phyloP scores from a whole-genome alignment of 2,329 filamentous ascomycete genomes.

The Fusarium falciforme region DNA sequence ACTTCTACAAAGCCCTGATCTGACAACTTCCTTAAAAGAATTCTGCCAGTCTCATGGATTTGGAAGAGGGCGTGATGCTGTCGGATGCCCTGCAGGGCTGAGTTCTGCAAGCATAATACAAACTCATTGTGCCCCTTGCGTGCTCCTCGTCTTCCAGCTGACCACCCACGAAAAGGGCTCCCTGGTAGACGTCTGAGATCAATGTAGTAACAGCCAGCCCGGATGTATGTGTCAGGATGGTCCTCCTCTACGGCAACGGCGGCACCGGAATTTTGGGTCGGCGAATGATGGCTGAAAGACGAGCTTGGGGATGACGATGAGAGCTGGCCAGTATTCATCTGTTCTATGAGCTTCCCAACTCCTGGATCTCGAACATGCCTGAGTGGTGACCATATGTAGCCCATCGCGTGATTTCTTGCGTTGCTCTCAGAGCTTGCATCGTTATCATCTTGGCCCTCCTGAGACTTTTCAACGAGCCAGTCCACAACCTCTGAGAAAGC shows the following conservation, averaged over 20 bases:
- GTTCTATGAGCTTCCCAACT: neutral
- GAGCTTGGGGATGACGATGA: neutral
- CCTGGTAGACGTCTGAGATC: neutral
- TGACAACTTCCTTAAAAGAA: neutral
- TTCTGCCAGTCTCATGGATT: neutral
- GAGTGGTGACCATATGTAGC: neutral
- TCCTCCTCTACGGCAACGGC: neutral
- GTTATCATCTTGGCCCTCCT: neutral
- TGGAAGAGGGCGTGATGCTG: neutral
- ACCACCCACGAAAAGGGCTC: neutral
- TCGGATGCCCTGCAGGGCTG: neutral
- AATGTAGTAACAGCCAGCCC: neutral
- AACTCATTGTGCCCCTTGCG: neutral
- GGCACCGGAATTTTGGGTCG: neutral
- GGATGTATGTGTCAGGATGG: neutral
- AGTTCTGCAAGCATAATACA: neutral
- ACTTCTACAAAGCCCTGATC: neutral
- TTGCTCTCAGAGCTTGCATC: neutral
- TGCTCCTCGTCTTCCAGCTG: neutral
- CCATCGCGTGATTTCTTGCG: neutral
- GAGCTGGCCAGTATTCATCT: neutral
- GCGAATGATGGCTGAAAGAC: neutral
- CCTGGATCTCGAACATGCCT: neutral
- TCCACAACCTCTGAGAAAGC: neutral
- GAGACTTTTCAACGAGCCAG: neutral